Evolutionary conservation across 768 basidiomycete genomes (phyloP).

Genomic region (Psilocybe azurescens): DNA sequence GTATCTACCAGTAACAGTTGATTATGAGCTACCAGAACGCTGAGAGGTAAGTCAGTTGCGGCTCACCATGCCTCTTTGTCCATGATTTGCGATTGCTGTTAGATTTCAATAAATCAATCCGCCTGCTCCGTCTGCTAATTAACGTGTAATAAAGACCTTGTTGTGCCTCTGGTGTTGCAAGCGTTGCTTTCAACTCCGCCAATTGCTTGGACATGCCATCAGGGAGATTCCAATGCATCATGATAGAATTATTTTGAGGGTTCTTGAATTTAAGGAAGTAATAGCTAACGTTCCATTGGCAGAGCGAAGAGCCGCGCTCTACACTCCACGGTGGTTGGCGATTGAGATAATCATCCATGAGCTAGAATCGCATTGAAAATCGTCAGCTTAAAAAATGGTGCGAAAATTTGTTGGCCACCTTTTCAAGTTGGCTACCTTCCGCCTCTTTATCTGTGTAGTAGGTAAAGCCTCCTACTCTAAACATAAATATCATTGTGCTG

Average conservation of each 20-base stretch:
- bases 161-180: conserved; percentile 6
- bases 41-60: too few relatives aligned
- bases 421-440: not conserved
- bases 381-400: not conserved
- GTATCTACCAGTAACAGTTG: not conserved
- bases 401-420: not conserved
- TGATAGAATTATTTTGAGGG: not conserved
- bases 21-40: too few relatives aligned
- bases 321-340: conserved; percentile 5
- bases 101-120: not conserved
- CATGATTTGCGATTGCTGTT: conserved; percentile 2
- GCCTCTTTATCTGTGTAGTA: conserved; percentile 9
- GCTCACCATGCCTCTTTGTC: not conserved
- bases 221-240: conserved; percentile 11
- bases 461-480: not conserved
- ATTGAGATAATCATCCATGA: conserved; percentile 5
- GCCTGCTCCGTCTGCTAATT: not conserved
- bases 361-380: not conserved
- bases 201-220: not conserved
- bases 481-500: conserved; percentile 9
- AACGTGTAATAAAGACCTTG: conserved; percentile 2
- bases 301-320: conserved; percentile 9
- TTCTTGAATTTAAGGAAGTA: conserved; percentile 13
- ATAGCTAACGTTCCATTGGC: conserved; percentile 12
- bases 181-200: not conserved